Evolutionary conservation across 2,329 filamentous ascomycete species (phyloP).

Genomic region (Talaromyces piceae): DNA sequence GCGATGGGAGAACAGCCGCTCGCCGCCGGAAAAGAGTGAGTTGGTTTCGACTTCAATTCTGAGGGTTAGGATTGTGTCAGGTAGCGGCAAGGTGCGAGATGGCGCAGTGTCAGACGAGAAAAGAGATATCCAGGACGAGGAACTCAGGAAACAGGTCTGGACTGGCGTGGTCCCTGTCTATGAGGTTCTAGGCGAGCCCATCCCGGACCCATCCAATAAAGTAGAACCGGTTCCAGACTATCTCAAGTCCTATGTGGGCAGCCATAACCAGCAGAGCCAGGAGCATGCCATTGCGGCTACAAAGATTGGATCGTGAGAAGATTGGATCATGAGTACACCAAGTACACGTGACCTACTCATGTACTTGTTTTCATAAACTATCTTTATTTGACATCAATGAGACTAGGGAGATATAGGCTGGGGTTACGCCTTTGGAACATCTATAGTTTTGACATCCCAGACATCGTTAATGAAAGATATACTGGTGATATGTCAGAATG

Average conservation of each 20-base stretch:
- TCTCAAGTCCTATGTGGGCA: slow-evolving; percentile 47
- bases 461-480: too few species aligned
- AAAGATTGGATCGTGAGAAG: slow-evolving; percentile 18
- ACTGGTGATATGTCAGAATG: too few species aligned
- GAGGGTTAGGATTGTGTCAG: slow-evolving; percentile 59
- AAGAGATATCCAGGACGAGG: slow-evolving; percentile 43
- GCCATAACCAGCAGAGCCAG: slow-evolving; percentile 39
- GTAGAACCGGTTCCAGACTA: slow-evolving; percentile 55
- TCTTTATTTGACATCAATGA: too few species aligned
- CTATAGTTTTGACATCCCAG: too few species aligned
- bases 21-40: slow-evolving; percentile 65
- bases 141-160: slow-evolving; percentile 48
- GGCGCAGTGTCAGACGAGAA: slow-evolving; percentile 58
- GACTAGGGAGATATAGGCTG: too few species aligned
- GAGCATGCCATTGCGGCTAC: slow-evolving; percentile 35
- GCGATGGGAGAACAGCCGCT: slow-evolving; percentile 62
- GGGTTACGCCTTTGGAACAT: too few species aligned
- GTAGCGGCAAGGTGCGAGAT: slow-evolving; percentile 66
- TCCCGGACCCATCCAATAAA: slow-evolving; percentile 53
- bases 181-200: slow-evolving; percentile 55
- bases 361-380: too few species aligned
- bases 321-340: slow-evolving; percentile 5
- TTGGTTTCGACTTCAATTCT: slow-evolving; percentile 68
- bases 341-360: neutral
- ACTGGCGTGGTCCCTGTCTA: slow-evolving; percentile 59